These are phyloP conservation scores for Schizophyllum amplum DNA, from an alignment of 1,284 basidiomycete genomes.

Conservation along the genomic window DNA sequence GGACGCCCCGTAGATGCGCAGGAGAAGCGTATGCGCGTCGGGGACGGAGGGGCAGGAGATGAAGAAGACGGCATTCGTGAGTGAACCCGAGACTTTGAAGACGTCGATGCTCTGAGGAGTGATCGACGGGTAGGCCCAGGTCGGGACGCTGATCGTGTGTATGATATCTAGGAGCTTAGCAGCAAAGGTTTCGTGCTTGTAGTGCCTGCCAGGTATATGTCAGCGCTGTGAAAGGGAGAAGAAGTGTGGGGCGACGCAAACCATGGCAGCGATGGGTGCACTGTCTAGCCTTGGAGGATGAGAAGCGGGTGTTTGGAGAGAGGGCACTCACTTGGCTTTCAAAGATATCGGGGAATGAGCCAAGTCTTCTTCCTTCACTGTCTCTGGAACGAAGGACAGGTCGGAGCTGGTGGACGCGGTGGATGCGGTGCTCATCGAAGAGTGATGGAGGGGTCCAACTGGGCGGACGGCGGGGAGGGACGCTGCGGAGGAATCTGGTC, in stretches of 20 bases:
- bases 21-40: conserved; percentile 59
- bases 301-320: background rate
- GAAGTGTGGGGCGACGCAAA: background rate
- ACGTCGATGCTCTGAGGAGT: conserved; percentile 50
- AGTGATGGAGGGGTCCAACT: background rate
- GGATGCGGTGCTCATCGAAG: background rate
- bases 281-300: background rate
- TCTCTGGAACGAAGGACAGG: background rate
- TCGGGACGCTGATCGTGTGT: conserved; percentile 42
- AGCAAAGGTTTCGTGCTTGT: conserved; percentile 56
- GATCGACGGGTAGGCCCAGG: conserved; percentile 45
- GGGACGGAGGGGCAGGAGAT: conserved; percentile 57
- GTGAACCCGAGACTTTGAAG: conserved; percentile 79
- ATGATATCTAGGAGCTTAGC: conserved; percentile 49
- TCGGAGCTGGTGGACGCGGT: background rate
- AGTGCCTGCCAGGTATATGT: conserved; percentile 38
- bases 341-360: background rate
- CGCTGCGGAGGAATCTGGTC: background rate
- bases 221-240: background rate
- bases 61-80: conserved; percentile 95
- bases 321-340: background rate
- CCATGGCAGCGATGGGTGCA: background rate
- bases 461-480: background rate
- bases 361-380: background rate
- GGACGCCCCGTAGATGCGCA: conserved; percentile 86